Base-by-base conservation (phyloP, 2,329 filamentous ascomycete species). In the Elsinoe ampelina region DNA sequence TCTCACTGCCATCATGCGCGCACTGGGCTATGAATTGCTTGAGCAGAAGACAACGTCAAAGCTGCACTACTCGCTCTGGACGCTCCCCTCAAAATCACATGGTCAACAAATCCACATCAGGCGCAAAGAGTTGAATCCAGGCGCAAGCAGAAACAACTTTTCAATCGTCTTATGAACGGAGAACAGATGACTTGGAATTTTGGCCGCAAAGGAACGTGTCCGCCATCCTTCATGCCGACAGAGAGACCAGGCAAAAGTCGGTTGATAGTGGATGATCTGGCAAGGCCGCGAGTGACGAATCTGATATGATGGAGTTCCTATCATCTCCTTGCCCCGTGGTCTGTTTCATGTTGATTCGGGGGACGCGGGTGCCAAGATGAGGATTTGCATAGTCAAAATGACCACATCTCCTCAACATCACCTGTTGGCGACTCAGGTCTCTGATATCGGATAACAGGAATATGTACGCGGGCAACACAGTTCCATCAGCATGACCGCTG, bases 51-150 rank as follows among this genome's bases (percentile, higher is more conserved):
- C 83, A 61, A 93, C 88, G 1, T 79, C 85, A 43, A 95, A 95
- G 71, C 75, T 98, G 52, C 83, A 89, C 19, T 97, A 95, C 70
- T 91, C 90, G 61, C 76, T 97, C n/a, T 96, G 91, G 87, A 80
- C 74, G 62, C 78, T 79, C 58, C 68, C 67, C 12, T 59, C 62
- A 6, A 22, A 50, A 13, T 50, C 54, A 5, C 66, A 60, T 60
- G 50, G 63, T 61, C 51, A 67, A 10, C 58, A 61, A 35, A 66
- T 63, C 51, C 64, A 66, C 11, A 87, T 85, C 66, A 77, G 77
- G 59, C 97, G 97, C 72, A 80, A 81, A 60, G 86, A 93, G 68
- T 69, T 95, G 39, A 85, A 87, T 60, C 80, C 88, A 19, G 91
- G 91, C 10, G 75, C 77, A 55, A 80, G 77, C 20, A 82, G 90